These are phyloP conservation scores for Boletus edulis DNA, from an alignment of 768 basidiomycete species.

Conservation along the genomic window DNA sequence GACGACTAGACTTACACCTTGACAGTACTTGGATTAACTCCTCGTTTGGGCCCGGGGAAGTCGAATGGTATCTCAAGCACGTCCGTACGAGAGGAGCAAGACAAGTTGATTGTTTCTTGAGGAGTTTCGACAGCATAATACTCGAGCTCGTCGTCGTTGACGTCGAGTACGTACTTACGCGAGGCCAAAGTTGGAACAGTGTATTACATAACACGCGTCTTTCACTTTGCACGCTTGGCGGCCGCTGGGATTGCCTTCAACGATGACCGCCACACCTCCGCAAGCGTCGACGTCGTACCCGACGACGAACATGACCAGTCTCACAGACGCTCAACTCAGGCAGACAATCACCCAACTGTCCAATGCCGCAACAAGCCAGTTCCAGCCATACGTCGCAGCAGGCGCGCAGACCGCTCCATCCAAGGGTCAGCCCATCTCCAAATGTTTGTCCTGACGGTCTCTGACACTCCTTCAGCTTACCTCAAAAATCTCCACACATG, in stretches of 20 bases:
- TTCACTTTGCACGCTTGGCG: background rate
- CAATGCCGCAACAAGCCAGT: slow-evolving; percentile 37
- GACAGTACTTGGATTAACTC: slow-evolving; percentile 40
- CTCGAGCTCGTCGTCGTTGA: background rate
- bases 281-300: slow-evolving; percentile 30
- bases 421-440: slow-evolving; percentile 22
- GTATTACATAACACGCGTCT: slow-evolving; percentile 29
- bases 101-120: slow-evolving; percentile 1
- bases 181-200: background rate
- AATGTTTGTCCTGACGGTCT: background rate
- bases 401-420: slow-evolving; percentile 29
- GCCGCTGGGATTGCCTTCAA: background rate
- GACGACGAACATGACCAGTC: slow-evolving; percentile 37
- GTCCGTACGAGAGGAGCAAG: slow-evolving; percentile 1
- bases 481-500: slow-evolving; percentile 70
- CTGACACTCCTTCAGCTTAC: slow-evolving; percentile 44
- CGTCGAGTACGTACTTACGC: background rate
- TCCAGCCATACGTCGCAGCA: slow-evolving; percentile 33
- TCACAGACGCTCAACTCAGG: slow-evolving; percentile 62
- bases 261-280: slow-evolving; percentile 30
- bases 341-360: slow-evolving; percentile 59
- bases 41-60: slow-evolving; percentile 31
- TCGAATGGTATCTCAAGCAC: slow-evolving; percentile 18
- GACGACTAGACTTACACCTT: slow-evolving; percentile 34
- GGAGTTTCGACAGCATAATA: slow-evolving; percentile 20